A percentile compares a stretch with the other conserved stretches of the same genome.
These are phyloP conservation scores for Colletotrichum truncatum DNA, from an alignment of 2,329 filamentous ascomycete species.

Conservation along the genomic window DNA sequence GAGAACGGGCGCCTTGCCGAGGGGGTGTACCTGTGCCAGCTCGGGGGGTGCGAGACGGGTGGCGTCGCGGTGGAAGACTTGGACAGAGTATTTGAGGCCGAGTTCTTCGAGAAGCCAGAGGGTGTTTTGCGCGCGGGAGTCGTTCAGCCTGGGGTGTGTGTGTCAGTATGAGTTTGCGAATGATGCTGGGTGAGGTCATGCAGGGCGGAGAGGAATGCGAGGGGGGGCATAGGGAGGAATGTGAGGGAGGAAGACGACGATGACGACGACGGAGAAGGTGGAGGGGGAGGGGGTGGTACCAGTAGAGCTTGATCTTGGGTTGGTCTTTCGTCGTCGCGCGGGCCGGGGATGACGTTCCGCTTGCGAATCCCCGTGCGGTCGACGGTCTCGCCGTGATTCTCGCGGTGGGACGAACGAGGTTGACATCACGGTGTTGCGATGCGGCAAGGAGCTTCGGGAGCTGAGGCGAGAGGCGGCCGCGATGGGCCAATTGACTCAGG, in stretches of 20 bases:
- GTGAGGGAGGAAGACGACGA: too few relatives aligned
- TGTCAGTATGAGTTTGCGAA: background rate
- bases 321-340: conserved; percentile 38
- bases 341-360: background rate
- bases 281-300: conserved; percentile 47
- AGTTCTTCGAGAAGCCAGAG: conserved; percentile 89
- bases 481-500: background rate
- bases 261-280: background rate
- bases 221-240: too few relatives aligned
- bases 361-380: too few relatives aligned
- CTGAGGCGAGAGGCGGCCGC: background rate
- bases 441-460: background rate
- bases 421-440: background rate
- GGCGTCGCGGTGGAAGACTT: conserved; percentile 74
- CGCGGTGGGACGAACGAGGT: too few relatives aligned
- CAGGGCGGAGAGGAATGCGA: too few relatives aligned
- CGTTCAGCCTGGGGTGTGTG: conserved; percentile 71
- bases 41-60: conserved; percentile 74
- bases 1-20: conserved; percentile 88
- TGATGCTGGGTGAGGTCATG: too few relatives aligned
- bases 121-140: conserved; percentile 84
- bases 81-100: conserved; percentile 79
- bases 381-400: too few relatives aligned
- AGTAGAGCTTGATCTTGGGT: conserved; percentile 70
- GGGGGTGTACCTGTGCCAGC: conserved; percentile 80